These are phyloP conservation scores for Rhododendron mucronatum DNA, from an alignment of 148 eudicot genomes.

Conservation along the genomic window DNA sequence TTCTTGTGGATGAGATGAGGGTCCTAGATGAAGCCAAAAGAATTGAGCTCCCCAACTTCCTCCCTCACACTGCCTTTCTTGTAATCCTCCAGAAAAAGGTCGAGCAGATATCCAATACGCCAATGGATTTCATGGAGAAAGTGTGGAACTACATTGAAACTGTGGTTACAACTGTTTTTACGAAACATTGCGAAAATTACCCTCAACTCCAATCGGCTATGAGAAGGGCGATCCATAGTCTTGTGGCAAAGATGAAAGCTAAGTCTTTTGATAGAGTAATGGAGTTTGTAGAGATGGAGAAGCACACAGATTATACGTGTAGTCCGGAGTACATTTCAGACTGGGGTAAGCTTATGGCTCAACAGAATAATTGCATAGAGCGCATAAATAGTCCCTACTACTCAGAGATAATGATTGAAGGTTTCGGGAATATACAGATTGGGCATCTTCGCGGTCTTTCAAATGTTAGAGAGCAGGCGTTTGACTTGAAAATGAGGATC, in stretches of 20 bases:
- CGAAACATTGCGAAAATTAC: constrained; percentile 31
- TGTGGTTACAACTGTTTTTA: constrained; percentile 28
- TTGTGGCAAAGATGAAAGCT: constrained; percentile 27
- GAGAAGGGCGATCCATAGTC: constrained; percentile 23
- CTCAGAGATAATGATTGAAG: constrained; percentile 15
- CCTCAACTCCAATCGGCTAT: constrained; percentile 29
- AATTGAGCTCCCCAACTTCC: constrained; percentile 52
- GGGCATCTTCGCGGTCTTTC: constrained; percentile 23
- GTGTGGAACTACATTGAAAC: constrained; percentile 41
- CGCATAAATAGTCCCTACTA: background rate
- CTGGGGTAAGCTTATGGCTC: constrained; percentile 29
- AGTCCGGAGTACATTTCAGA: constrained; percentile 32
- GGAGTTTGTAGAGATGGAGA: constrained; percentile 49
- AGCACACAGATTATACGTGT: constrained; percentile 37
- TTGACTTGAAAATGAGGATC: constrained; percentile 37
- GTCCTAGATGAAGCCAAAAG: constrained; percentile 45
- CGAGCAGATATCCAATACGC: constrained; percentile 21
- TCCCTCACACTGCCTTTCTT: constrained; percentile 41
- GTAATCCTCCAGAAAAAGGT: constrained; percentile 30
- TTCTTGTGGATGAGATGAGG: constrained; percentile 40
- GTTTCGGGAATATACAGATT: constrained; percentile 29
- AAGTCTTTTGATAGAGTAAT: constrained; percentile 23
- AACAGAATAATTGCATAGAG: constrained; percentile 16
- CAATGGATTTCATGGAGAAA: constrained; percentile 30
- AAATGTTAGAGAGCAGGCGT: constrained; percentile 20